Evolutionary conservation across 2,329 filamentous ascomycete genomes (phyloP).

Genomic region (Colletotrichum tanaceti): DNA sequence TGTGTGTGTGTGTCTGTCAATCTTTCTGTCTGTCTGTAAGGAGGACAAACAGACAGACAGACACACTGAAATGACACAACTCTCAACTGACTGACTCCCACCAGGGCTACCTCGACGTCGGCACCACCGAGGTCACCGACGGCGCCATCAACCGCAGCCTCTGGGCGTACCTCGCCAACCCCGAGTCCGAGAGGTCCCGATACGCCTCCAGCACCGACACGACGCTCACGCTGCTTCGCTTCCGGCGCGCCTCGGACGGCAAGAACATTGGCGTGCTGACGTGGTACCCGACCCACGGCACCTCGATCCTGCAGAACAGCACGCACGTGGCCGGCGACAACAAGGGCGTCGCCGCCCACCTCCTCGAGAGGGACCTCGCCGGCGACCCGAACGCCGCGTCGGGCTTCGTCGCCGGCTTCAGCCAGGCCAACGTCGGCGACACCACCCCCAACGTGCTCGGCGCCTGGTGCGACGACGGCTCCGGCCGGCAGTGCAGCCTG

Average conservation of each 20-base stretch:
- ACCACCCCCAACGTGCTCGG: constrained; percentile 89
- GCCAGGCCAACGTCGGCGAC: constrained; percentile 90
- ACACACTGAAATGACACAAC: neutral
- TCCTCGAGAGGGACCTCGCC: constrained; percentile 79
- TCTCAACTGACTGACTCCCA: neutral
- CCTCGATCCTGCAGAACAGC: constrained; percentile 91
- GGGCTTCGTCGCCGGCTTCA: constrained; percentile 89
- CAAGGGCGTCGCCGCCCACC: constrained; percentile 89
- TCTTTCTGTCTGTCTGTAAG: too few species aligned
- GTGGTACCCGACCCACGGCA: constrained; percentile 94
- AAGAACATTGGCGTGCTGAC: constrained; percentile 85
- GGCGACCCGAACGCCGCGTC: constrained; percentile 66
- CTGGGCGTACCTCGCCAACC: constrained; percentile 89
- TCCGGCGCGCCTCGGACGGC: constrained; percentile 77
- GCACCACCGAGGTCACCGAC: constrained; percentile 75
- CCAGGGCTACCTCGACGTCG: constrained; percentile 76
- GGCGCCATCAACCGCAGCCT: constrained; percentile 91
- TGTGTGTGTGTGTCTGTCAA: constrained; percentile 35
- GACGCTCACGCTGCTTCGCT: constrained; percentile 80
- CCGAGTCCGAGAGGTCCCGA: constrained; percentile 75
- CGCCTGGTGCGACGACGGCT: constrained; percentile 89
- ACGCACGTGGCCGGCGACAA: constrained; percentile 94
- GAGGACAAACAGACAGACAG: too few species aligned
- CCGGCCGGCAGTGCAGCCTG: constrained; percentile 76
- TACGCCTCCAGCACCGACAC: constrained; percentile 70